Evolutionary conservation across 2,329 filamentous ascomycete species (phyloP).

Genomic region (Aspergillus chevalieri): DNA sequence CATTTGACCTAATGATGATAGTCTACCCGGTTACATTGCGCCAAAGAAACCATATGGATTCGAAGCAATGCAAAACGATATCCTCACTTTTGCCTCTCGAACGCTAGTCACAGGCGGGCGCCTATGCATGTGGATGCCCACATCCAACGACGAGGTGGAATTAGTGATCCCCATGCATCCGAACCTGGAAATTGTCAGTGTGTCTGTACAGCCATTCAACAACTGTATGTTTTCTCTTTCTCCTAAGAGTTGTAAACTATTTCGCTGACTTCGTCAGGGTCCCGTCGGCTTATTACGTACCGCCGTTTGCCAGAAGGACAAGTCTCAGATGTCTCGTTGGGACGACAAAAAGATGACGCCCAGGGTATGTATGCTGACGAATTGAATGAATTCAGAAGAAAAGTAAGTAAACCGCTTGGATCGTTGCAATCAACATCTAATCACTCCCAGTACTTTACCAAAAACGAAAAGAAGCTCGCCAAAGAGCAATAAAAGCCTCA

Average conservation of each 20-base stretch:
- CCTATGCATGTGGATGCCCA: constrained; percentile 96
- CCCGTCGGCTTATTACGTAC: constrained; percentile 81
- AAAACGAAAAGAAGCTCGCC: not conserved
- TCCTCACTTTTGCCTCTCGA: constrained; percentile 71
- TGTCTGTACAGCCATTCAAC: constrained; percentile 82
- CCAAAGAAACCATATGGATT: constrained; percentile 93
- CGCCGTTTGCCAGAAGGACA: constrained; percentile 58
- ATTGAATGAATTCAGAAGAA: constrained; percentile 61
- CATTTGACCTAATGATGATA: constrained; percentile 16
- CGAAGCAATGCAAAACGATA: constrained; percentile 79
- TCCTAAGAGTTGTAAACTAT: not conserved
- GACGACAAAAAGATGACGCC: constrained; percentile 29
- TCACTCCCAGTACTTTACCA: constrained; percentile 8
- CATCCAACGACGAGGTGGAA: constrained; percentile 71
- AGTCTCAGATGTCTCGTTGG: constrained; percentile 22
- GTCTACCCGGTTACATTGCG: constrained; percentile 65
- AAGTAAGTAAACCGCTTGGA: constrained; percentile 17
- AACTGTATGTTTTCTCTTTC: constrained; percentile 59
- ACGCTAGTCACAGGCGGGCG: constrained; percentile 74
- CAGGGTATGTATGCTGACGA: constrained; percentile 55
- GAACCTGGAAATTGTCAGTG: constrained; percentile 63
- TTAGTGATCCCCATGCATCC: constrained; percentile 72
- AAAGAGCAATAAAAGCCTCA: not conserved
- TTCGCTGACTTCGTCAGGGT: constrained; percentile 53
- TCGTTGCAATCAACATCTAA: not conserved